Conservation (phyloP, 768 basidiomycete species). For the Strobilomyces dryophilus region DNA sequence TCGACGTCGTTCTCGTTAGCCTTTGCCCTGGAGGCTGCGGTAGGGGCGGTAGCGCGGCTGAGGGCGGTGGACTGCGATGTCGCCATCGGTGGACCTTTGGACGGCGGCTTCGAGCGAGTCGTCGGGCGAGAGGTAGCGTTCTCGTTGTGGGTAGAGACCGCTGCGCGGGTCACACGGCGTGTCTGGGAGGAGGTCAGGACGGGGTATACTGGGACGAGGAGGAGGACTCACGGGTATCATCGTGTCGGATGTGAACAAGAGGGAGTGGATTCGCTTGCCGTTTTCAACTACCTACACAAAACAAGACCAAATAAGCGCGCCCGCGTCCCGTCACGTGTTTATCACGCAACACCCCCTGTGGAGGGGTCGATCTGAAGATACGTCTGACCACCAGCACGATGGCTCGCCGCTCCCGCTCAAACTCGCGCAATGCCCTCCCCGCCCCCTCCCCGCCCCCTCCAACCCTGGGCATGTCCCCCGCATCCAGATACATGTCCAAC, state of each 20-base stretch:
- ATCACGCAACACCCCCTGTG: constrained; percentile 7
- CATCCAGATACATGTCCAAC: constrained; percentile 68
- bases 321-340: constrained; percentile 35
- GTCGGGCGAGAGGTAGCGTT: constrained; percentile 64
- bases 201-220: too few relatives aligned
- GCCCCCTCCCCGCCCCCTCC: neutral
- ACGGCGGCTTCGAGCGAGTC: constrained; percentile 57
- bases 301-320: constrained; percentile 36
- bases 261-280: constrained; percentile 22
- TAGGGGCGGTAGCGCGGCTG: constrained; percentile 39
- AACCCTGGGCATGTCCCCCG: constrained; percentile 53
- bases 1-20: constrained; percentile 43
- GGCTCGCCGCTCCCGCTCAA: constrained; percentile 29
- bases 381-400: neutral
- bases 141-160: constrained; percentile 56
- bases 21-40: constrained; percentile 36
- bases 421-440: constrained; percentile 17
- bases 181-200: constrained; percentile 37
- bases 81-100: constrained; percentile 35
- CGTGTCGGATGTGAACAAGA: constrained; percentile 33
- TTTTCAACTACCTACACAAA: constrained; percentile 37
- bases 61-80: constrained; percentile 32
- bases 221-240: constrained; percentile 42
- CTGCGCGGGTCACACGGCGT: constrained; percentile 58
- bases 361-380: constrained; percentile 12